Percentiles rank a stretch among this genome's conserved stretches.
phyloP scores from a whole-genome alignment of 2,329 filamentous ascomycete genomes.

The Triangularia setosa region DNA sequence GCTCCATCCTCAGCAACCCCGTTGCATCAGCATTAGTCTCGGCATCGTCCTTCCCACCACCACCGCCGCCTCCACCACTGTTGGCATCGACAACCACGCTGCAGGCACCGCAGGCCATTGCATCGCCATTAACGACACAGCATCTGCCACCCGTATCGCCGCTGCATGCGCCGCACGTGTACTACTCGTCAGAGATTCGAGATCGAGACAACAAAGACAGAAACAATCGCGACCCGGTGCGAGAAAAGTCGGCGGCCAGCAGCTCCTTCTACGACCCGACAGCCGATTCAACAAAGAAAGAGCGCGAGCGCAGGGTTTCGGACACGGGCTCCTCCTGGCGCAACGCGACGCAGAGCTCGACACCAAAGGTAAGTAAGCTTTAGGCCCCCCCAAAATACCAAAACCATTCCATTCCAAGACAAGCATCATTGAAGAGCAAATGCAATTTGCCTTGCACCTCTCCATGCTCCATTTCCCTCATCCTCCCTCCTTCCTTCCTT shows the following conservation, averaged over 20 bases:
- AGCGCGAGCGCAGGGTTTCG: constrained; percentile 45
- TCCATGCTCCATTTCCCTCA: not conserved
- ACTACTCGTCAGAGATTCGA: constrained; percentile 35
- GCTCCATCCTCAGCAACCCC: constrained; percentile 32
- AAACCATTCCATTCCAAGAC: constrained; percentile 18
- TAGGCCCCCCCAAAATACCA: constrained; percentile 9
- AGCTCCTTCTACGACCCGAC: constrained; percentile 54
- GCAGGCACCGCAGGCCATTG: constrained; percentile 22
- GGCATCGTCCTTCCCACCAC: constrained; percentile 25
- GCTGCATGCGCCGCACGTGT: constrained; percentile 41
- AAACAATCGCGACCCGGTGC: constrained; percentile 6
- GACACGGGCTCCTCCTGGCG: constrained; percentile 45
- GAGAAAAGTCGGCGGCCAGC: constrained; percentile 40
- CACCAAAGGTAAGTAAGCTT: constrained; percentile 44
- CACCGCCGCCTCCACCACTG: constrained; percentile 18
- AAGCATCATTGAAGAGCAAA: not conserved
- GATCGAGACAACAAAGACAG: constrained; percentile 31
- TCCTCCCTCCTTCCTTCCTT: not conserved
- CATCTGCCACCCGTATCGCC: constrained; percentile 38
- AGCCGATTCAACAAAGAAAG: constrained; percentile 44
- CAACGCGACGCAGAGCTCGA: constrained; percentile 39
- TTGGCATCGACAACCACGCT: constrained; percentile 15
- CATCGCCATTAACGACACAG: constrained; percentile 19
- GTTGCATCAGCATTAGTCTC: constrained; percentile 39
- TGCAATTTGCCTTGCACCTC: constrained; percentile 9